These are phyloP conservation scores for Sugiyamaella japonica DNA, from an alignment of 1,139 yeast species.

Conservation along the genomic window DNA sequence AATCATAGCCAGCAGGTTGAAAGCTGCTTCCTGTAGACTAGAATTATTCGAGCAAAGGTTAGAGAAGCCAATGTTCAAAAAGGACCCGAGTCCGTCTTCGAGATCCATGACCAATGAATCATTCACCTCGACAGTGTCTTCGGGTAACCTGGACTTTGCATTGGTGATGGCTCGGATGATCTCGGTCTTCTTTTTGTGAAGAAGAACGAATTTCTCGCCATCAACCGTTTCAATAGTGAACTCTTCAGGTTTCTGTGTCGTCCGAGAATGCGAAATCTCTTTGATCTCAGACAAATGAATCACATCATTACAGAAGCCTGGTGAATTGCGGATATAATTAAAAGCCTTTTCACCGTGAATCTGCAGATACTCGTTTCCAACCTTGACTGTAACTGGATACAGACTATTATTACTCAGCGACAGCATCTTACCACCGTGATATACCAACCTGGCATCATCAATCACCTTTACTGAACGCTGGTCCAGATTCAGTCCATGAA, in stretches of 20 bases:
- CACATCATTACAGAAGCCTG: conserved; percentile 33
- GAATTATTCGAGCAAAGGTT: conserved; percentile 63
- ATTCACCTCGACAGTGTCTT: conserved; percentile 17
- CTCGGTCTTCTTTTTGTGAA: conserved; percentile 27
- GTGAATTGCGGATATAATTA: conserved; percentile 45
- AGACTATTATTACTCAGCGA: neutral
- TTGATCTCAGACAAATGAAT: conserved; percentile 42
- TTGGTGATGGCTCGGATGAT: conserved; percentile 33
- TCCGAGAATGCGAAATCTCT: conserved; percentile 44
- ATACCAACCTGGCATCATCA: conserved; percentile 30
- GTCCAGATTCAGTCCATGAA: conserved; percentile 30
- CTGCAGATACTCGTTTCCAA: conserved; percentile 72
- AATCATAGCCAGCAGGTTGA: conserved; percentile 62
- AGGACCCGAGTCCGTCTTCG: conserved; percentile 34
- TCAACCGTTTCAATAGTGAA: conserved; percentile 55
- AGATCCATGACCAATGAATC: conserved; percentile 25
- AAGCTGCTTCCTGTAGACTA: conserved; percentile 64
- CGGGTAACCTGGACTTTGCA: conserved; percentile 29
- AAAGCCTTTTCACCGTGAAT: conserved; percentile 51
- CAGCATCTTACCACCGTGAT: conserved; percentile 21
- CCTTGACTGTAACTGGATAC: conserved; percentile 58
- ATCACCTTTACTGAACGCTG: conserved; percentile 28
- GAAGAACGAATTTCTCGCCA: conserved; percentile 24
- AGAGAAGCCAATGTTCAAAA: conserved; percentile 64
- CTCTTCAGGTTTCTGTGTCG: conserved; percentile 53